Evolutionary conservation across 805 yeast genomes (phyloP), one percentile per base, ranked within the genome.

Genomic region (Jamesozyma gamospora): DNA sequence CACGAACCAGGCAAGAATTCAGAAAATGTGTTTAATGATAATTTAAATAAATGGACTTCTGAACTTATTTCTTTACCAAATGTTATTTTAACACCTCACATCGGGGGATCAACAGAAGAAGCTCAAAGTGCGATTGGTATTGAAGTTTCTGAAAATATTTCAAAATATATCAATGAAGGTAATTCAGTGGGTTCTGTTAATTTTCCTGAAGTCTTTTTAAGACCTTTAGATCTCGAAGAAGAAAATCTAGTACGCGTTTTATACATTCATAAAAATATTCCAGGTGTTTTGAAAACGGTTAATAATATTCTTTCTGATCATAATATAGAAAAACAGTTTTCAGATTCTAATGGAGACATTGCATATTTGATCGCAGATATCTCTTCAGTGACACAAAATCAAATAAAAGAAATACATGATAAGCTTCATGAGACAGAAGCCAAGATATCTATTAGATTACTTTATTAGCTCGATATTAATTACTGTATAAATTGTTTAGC

Each of bases 81-180:
- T 66, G 78, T 90, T 46, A 87, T 92, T 48, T 73, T 90, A 56
- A 79, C 96, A 41, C 97, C 98, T 19, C 97, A 90, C 62, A 90
- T 90, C 53, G 98, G 98, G 65, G 98, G 97, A 48, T 86, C 96
- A 36, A 90, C 98, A 35, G 96, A 88, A 66, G 98, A 90, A 71
- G 96, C 97, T 26, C 97, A 92, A 72, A 74, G 83, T 41, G 95
- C 96, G 30, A 92, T 90, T 56, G 97, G 97, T 66, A 70, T 86
- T 44, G 97, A 92, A 70, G 97, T 90, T 45, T 84, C 80, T 44
- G 70, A 82, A 36, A 77, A 94, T 25, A 71, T 90, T 55, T 72
- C 86, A 49, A 84, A 83, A 60, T 92, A 86, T 70, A 81, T 92
- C 62, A 88, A 86, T 67, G 97, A 90, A 71, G 97, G 97, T 70